Evolutionary conservation across 2,329 filamentous ascomycete genomes (phyloP).

Genomic region (Xylaria sp.): DNA sequence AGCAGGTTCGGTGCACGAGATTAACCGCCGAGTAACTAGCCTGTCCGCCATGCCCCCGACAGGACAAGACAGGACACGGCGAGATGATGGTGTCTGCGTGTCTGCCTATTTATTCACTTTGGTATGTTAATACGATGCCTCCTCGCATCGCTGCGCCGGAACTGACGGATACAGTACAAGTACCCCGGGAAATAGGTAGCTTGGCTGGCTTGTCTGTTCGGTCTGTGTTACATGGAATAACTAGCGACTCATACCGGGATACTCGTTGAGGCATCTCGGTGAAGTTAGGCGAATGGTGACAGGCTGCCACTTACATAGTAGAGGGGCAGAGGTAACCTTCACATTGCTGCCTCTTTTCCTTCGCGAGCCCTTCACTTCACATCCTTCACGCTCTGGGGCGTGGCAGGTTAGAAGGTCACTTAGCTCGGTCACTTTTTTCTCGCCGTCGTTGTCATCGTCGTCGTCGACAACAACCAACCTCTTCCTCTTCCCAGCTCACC

Average conservation of each 20-base stretch:
- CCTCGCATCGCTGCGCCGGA: conserved; percentile 17
- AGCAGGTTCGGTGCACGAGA: not conserved
- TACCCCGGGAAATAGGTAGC: not conserved
- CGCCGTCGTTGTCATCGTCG: too few species aligned
- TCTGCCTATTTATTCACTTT: not conserved
- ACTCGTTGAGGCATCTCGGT: conserved; percentile 40
- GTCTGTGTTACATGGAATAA: conserved; percentile 16
- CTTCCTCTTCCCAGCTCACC: conserved; percentile 18
- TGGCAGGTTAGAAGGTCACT: conserved; percentile 1
- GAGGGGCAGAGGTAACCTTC: not conserved
- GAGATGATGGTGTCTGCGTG: not conserved
- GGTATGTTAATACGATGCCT: not conserved
- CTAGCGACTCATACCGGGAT: conserved; percentile 24
- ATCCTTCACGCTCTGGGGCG: conserved; percentile 9
- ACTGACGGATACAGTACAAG: conserved; percentile 6
- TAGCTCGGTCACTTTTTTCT: too few species aligned
- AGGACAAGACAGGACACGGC: too few species aligned
- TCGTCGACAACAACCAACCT: conserved; percentile 6
- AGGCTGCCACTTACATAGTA: conserved; percentile 15
- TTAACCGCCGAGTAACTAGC: not conserved
- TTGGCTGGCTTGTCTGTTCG: not conserved
- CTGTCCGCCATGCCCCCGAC: not conserved
- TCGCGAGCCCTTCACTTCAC: not conserved
- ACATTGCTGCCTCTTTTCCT: conserved; percentile 16
- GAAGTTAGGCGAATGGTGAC: conserved; percentile 31